phyloP scores from a whole-genome alignment of 805 yeast genomes.

The Ascoidea rubescens region DNA sequence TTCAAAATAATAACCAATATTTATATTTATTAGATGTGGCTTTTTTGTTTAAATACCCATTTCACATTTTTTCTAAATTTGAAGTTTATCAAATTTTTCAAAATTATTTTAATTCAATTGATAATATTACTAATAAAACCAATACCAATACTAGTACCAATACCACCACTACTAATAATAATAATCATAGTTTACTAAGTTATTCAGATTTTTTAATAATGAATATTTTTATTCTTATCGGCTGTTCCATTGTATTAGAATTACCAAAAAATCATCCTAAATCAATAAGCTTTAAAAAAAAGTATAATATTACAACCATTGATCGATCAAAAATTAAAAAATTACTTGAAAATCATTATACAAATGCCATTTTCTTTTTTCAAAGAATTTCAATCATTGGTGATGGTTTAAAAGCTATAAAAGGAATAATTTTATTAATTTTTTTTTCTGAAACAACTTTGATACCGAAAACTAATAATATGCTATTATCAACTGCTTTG shows the following conservation, averaged over 20 bases:
- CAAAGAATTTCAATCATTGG: slow-evolving; percentile 33
- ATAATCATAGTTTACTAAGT: neutral
- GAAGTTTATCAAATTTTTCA: neutral
- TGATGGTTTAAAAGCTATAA: slow-evolving; percentile 37
- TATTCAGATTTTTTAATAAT: neutral
- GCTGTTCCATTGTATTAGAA: neutral
- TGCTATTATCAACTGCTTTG: slow-evolving; percentile 29
- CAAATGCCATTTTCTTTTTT: slow-evolving; percentile 35
- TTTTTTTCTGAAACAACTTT: slow-evolving; percentile 19
- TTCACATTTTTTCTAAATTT: too few relatives aligned
- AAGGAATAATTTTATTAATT: slow-evolving; percentile 35
- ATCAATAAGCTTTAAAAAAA: neutral
- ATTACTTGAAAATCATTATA: slow-evolving; percentile 12
- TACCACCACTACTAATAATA: too few relatives aligned
- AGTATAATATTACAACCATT: neutral
- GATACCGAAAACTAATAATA: slow-evolving; percentile 27
- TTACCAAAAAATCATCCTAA: neutral
- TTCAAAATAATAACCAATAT: neutral
- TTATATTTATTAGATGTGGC: neutral
- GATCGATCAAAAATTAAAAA: neutral
- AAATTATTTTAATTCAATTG: too few relatives aligned
- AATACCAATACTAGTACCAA: too few relatives aligned
- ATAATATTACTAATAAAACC: too few relatives aligned
- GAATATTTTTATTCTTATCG: neutral
- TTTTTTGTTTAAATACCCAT: neutral